Base-by-base conservation (phyloP, 805 yeast genomes). In the Kazachstania bromeliacearum region DNA sequence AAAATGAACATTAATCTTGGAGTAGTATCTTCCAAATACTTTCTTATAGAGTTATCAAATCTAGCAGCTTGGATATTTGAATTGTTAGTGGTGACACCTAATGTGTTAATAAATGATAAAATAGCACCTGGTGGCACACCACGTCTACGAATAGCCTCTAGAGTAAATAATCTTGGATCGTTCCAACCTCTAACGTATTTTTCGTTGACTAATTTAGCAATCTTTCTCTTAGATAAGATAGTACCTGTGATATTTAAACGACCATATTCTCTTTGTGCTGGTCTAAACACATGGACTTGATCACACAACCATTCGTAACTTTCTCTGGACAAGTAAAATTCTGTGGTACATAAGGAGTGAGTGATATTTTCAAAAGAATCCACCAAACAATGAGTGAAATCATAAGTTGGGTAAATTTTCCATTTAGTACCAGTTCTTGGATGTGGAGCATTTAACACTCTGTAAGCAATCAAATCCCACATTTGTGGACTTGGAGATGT, bases 41-140 rank as follows among this genome's bases (percentile, higher is more conserved):
- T 71, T 62, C 99, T 79, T 38, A 92, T 76, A 2, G 96, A 78
- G 54, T 79, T 75, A 54, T 92, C 99, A 55, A 92, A 87, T 59
- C 98, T 72, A 7, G 76, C 74, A 14, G 74, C 81, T 68, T 92
- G 97, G 57, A 92, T 92, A 55, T 85, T 85, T 28, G 96, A 79
- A 31, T 88, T 82, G 31, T 89, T 71, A 2, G 97, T 92, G 28
- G 98, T 92, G 38, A 92, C 98, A 54, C 99, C 99, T 49, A 92
- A 72, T 31, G 96, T 89, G 59, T 88, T 85, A 54, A 92, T 83
- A 59, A 92, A 92, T 22, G 87, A 74, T 57, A 92, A 70, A 58
- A 92, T 85, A 20, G 97, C 96, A 31, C 97, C 96, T 9, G 99
- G 98, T 47, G 99, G 99, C 7, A 92, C 79, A 67, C 99, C 99